Percentiles rank a stretch among this genome's conserved stretches.
Conservation (phyloP, 129 eudicot species). For the Centrapalus pauciflorus region DNA sequence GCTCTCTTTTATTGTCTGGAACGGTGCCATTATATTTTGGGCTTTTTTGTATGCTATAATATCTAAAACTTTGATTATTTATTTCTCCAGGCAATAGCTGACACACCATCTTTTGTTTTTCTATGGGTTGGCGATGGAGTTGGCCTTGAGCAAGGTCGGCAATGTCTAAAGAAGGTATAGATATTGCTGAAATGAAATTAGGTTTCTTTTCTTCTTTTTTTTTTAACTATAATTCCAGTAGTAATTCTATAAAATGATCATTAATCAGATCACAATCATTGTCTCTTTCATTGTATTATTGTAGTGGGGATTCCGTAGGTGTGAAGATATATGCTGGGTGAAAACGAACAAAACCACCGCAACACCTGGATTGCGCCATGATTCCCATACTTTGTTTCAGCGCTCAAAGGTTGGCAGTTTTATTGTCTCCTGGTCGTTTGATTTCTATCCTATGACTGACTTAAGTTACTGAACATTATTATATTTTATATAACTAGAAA, state of each 20-base stretch:
- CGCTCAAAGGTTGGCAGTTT: constrained; percentile 69
- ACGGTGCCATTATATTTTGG: not conserved
- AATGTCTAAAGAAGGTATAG: constrained; percentile 87
- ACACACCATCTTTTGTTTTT: constrained; percentile 92
- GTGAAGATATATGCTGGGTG: constrained; percentile 99
- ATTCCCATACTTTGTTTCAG: constrained; percentile 93
- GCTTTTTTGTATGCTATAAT: not conserved
- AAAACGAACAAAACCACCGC: constrained; percentile 92
- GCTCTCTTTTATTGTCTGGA: not conserved
- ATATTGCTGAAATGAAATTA: not conserved
- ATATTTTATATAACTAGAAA: too few species aligned
- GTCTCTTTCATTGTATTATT: constrained; percentile 11
- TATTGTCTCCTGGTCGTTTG: not conserved
- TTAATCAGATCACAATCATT: not conserved
- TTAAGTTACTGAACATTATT: not conserved
- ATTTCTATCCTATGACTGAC: not conserved
- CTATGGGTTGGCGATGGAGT: constrained; percentile 99
- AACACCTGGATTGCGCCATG: constrained; percentile 95
- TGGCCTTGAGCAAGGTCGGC: constrained; percentile 98
- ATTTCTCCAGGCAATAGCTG: constrained; percentile 80
- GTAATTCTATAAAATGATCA: not conserved
- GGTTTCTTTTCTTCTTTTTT: not conserved
- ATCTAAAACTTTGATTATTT: constrained; percentile 1
- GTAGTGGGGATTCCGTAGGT: constrained; percentile 99
- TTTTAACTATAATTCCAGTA: not conserved